phyloP scores from a whole-genome alignment of 192 early-diverging fungal genomes.

The Coemansia sp. region DNA sequence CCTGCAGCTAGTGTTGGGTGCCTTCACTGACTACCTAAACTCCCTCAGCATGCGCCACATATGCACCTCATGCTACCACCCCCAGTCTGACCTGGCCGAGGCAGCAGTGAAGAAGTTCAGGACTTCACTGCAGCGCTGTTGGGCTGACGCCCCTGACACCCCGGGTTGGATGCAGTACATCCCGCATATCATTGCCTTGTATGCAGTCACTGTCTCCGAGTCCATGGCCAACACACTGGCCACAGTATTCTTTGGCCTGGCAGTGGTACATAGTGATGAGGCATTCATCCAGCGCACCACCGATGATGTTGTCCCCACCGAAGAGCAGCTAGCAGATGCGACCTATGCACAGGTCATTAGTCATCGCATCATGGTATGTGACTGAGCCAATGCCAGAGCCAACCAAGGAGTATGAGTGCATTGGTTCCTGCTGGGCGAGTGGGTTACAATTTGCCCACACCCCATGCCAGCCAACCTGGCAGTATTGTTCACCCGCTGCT shows the following conservation, averaged over 20 bases:
- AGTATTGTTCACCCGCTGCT: background rate
- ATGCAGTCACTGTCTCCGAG: conserved; percentile 15
- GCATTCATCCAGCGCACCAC: background rate
- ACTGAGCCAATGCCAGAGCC: background rate
- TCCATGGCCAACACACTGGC: background rate
- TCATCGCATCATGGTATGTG: background rate
- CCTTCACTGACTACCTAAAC: conserved; percentile 1
- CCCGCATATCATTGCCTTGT: conserved; percentile 10
- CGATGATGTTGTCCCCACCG: background rate
- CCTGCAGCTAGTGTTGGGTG: background rate
- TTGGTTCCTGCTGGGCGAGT: conserved; percentile 11
- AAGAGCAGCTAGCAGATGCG: background rate
- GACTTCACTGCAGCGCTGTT: conserved; percentile 1
- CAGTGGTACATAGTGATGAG: background rate
- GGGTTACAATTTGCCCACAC: background rate
- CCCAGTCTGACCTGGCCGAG: conserved; percentile 26
- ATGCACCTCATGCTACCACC: conserved; percentile 9
- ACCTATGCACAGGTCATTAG: background rate
- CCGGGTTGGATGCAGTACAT: conserved; percentile 12
- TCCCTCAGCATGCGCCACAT: background rate
- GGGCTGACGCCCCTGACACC: background rate
- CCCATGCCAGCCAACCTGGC: conserved; percentile 16
- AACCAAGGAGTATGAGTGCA: background rate
- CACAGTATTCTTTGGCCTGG: background rate
- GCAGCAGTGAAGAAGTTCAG: conserved; percentile 24